Conservation (phyloP, 148 eudicot genomes). For the Chenopodium berlandieri region DNA sequence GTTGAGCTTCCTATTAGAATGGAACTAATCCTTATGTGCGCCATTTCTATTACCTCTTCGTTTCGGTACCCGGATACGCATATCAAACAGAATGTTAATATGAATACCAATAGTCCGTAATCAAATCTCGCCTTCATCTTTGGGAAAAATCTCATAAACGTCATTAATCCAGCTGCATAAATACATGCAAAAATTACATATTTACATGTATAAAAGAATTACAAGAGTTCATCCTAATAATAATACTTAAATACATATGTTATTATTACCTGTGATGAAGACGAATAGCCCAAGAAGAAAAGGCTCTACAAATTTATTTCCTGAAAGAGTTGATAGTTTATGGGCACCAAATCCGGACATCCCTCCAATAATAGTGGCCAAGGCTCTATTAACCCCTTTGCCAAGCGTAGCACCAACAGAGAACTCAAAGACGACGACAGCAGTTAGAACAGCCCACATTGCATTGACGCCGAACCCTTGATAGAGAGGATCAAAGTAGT, state of each 20-base stretch:
- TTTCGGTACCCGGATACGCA: constrained; percentile 55
- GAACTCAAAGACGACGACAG: constrained; percentile 56
- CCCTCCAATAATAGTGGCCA: constrained; percentile 53
- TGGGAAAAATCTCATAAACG: constrained; percentile 56
- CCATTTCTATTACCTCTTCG: constrained; percentile 48
- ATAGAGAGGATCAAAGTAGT: constrained; percentile 43
- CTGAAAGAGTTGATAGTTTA: constrained; percentile 31
- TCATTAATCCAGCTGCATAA: constrained; percentile 38
- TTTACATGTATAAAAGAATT: too few species aligned
- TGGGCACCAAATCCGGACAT: constrained; percentile 47
- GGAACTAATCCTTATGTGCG: constrained; percentile 45
- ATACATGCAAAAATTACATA: not conserved
- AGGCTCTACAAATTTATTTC: constrained; percentile 33
- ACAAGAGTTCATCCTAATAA: too few species aligned
- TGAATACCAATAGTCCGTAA: constrained; percentile 63
- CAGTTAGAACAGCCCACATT: constrained; percentile 64
- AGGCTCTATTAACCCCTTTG: constrained; percentile 51
- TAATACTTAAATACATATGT: too few species aligned
- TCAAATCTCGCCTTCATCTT: constrained; percentile 64
- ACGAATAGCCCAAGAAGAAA: constrained; percentile 37
- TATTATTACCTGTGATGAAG: constrained; percentile 43
- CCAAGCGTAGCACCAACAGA: constrained; percentile 63
- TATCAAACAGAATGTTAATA: constrained; percentile 55
- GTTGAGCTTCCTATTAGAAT: constrained; percentile 50
- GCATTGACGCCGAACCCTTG: constrained; percentile 47